These are phyloP conservation scores for Lagenidium sp. DNA, from an alignment of 352 stramenopile species.

Conservation along the genomic window DNA sequence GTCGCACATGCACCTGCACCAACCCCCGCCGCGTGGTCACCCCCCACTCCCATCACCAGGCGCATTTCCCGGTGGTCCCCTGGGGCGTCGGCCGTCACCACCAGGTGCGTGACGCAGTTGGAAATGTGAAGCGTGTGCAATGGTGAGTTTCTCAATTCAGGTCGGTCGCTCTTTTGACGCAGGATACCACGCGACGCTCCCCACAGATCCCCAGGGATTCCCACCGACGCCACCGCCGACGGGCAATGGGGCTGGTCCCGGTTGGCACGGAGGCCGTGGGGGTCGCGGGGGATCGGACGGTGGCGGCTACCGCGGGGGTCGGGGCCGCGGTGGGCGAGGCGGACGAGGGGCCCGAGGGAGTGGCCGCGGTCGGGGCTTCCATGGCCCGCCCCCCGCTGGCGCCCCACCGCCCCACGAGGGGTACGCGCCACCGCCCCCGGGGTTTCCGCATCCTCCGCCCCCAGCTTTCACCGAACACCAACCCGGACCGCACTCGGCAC, in stretches of 20 bases:
- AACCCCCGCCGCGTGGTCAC: too few relatives aligned
- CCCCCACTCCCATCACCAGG: background rate
- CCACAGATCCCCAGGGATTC: too few relatives aligned
- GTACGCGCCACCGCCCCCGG: constrained; percentile 5
- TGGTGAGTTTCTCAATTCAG: too few relatives aligned
- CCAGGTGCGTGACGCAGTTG: too few relatives aligned
- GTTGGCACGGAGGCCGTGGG: too few relatives aligned
- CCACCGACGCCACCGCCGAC: too few relatives aligned
- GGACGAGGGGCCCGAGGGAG: background rate
- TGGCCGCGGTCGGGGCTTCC: background rate
- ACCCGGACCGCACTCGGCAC: background rate
- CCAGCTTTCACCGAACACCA: constrained; percentile 1
- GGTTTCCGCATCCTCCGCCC: background rate
- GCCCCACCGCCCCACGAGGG: background rate
- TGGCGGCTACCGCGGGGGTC: background rate
- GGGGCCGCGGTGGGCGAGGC: background rate
- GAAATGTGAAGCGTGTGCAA: too few relatives aligned
- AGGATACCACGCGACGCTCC: too few relatives aligned
- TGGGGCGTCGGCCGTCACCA: too few relatives aligned
- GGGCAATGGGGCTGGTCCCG: too few relatives aligned
- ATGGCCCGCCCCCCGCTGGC: background rate
- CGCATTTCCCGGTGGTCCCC: too few relatives aligned
- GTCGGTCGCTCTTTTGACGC: too few relatives aligned
- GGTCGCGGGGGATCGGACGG: background rate
- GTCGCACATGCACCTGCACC: background rate